A percentile compares a stretch with the other conserved stretches of the same genome.
phyloP scores from a whole-genome alignment of 2,329 filamentous ascomycete genomes.

The Chaetothyriales sp. region DNA sequence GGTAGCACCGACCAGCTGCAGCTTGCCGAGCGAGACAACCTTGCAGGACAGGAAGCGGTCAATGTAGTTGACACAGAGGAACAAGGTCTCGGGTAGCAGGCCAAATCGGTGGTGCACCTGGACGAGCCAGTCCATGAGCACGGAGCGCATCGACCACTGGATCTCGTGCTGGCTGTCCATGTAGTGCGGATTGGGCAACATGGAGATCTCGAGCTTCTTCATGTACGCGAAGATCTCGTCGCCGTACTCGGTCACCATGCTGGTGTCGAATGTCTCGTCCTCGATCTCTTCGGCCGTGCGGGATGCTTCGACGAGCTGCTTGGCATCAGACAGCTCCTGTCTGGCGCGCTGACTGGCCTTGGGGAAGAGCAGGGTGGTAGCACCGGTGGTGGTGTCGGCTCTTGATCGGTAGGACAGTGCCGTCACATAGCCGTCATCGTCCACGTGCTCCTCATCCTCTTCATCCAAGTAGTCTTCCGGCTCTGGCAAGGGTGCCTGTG shows the following conservation, averaged over 20 bases:
- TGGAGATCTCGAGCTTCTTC: slow-evolving; percentile 65
- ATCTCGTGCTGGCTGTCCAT: slow-evolving; percentile 98
- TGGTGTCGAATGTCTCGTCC: slow-evolving; percentile 83
- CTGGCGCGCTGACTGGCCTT: slow-evolving; percentile 52
- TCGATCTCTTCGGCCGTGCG: slow-evolving; percentile 61
- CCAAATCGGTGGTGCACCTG: slow-evolving; percentile 88
- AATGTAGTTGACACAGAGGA: slow-evolving; percentile 90
- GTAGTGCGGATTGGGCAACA: slow-evolving; percentile 81
- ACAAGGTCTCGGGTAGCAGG: slow-evolving; percentile 84
- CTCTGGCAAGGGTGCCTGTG: slow-evolving; percentile 27
- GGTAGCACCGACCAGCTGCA: slow-evolving; percentile 90
- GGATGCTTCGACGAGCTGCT: slow-evolving; percentile 49
- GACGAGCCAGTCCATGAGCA: slow-evolving; percentile 95
- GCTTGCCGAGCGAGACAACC: slow-evolving; percentile 82
- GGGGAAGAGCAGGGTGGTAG: slow-evolving; percentile 55
- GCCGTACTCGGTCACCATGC: slow-evolving; percentile 93
- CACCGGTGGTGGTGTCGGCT: slow-evolving; percentile 55
- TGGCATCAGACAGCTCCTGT: slow-evolving; percentile 57
- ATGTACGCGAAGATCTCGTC: slow-evolving; percentile 94
- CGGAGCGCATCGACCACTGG: slow-evolving; percentile 95
- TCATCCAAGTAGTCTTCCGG: slow-evolving; percentile 62
- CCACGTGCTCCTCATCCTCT: slow-evolving; percentile 58
- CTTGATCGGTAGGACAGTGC: slow-evolving; percentile 64
- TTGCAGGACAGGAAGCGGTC: slow-evolving; percentile 92
- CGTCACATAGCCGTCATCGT: slow-evolving; percentile 56